Percentiles rank a stretch among this genome's conserved stretches.
Evolutionary conservation across 2,329 filamentous ascomycete species (phyloP).

Genomic region (Trichoderma atroviride): DNA sequence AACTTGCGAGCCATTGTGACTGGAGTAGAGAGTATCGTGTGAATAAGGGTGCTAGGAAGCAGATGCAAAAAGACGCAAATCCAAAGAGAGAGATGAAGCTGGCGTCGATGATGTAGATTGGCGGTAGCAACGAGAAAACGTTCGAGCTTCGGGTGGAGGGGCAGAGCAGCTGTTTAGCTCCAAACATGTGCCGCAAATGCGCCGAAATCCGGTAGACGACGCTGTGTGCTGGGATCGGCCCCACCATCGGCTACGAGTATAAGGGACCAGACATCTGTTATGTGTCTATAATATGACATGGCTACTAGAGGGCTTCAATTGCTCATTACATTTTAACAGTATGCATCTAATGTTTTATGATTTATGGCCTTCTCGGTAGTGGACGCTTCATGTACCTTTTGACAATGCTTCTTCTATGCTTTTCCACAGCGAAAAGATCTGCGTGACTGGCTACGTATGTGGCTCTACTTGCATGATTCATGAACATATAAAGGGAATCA

Average conservation of each 20-base stretch:
- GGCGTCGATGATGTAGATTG: neutral
- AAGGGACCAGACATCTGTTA: neutral
- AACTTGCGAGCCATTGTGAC: slow-evolving; percentile 89
- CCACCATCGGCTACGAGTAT: slow-evolving; percentile 5
- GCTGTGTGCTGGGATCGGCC: neutral
- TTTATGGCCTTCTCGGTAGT: neutral
- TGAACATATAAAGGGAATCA: neutral
- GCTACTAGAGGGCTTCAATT: neutral
- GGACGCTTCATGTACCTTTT: neutral
- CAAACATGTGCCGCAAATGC: slow-evolving; percentile 14
- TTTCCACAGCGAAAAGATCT: neutral
- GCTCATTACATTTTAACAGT: neutral
- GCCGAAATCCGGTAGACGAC: slow-evolving; percentile 15
- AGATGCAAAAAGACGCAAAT: neutral
- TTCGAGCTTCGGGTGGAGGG: slow-evolving; percentile 15
- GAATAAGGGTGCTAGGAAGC: neutral
- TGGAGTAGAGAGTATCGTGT: slow-evolving; percentile 31
- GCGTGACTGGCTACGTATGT: neutral
- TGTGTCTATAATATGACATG: neutral
- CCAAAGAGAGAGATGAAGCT: neutral
- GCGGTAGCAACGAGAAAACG: neutral
- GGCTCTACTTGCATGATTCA: neutral
- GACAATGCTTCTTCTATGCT: neutral
- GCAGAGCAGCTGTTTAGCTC: neutral
- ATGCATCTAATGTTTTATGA: neutral